Base-by-base conservation (phyloP, 1,284 basidiomycete genomes). In the Phellinidium pouzarii region DNA sequence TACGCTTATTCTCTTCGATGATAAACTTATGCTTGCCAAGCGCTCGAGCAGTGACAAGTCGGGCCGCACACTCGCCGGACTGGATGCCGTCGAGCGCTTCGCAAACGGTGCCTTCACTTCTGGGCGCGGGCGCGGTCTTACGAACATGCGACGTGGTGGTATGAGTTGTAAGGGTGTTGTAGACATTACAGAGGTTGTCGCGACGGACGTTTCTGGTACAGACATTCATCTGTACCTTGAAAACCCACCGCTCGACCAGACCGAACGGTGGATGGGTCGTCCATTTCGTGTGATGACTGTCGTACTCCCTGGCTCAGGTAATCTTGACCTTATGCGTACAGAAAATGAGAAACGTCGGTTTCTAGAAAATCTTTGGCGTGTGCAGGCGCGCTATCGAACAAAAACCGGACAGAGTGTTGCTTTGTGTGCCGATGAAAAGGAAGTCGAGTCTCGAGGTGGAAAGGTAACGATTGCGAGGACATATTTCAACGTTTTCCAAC, bases 1-100 rank as follows among this genome's bases (percentile, higher is more conserved):
- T 66, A 91, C 89, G 0, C 72, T 99, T 31, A 91, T 99, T 66
- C 74, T 99, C 38, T 99, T 99, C 63, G 90, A 95, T 61, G 96
- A 99, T 70, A 91, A 92, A 63, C 72, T 99, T 26, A 79, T 97
- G 64, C 83, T 99, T 56, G 87, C 86, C 49, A 98, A 98, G 70
- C 80, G 96, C 26, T 86, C 89, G 2, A 76, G 79, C 6, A 79
- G 79, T 41, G 76, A 90, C 54, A 85, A 86, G 62, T 78, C 82
- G 40, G 94, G 89, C 0, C 77, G 82, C 44, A 71, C 75, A 20
- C 68, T 93, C 22, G 82, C 91, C 1, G 94, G 96, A 0, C 71
- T 99, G 43, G 91, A 96, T 60, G 87, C 94, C 48, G 72, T 92
- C 17, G 82, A 88, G 50, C 87, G 80, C 63, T 71, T 94, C 29